Percentiles rank a stretch among this genome's conserved stretches.
phyloP scores from a whole-genome alignment of 768 basidiomycete species.

The Amanita brunnescens region DNA sequence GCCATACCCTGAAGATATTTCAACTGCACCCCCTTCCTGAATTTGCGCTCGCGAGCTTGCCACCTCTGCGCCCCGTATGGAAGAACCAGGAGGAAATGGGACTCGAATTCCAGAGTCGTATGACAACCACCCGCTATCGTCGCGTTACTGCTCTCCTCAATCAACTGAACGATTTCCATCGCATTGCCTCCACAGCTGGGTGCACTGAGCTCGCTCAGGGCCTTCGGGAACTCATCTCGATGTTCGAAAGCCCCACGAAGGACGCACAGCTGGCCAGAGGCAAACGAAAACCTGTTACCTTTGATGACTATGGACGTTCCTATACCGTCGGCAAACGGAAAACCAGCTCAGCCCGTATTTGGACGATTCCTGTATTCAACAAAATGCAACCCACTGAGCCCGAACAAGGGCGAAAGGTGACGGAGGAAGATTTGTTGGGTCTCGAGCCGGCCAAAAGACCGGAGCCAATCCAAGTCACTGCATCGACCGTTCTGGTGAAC shows the following conservation, averaged over 20 bases:
- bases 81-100: conserved; percentile 54
- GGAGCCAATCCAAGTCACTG: conserved; percentile 28
- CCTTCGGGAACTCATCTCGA: conserved; percentile 42
- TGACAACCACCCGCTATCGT: conserved; percentile 67
- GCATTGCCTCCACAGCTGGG: conserved; percentile 52
- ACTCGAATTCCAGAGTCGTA: conserved; percentile 42
- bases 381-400: conserved; percentile 4
- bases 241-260: conserved; percentile 62
- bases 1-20: conserved; percentile 48
- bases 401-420: conserved; percentile 10
- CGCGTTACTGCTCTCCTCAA: conserved; percentile 52
- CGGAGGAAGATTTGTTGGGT: conserved; percentile 21
- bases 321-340: conserved; percentile 84
- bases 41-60: conserved; percentile 52
- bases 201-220: conserved; percentile 43
- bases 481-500: conserved; percentile 76
- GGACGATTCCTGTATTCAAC: conserved; percentile 69
- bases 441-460: conserved; percentile 10
- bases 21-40: conserved; percentile 75
- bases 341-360: conserved; percentile 83
- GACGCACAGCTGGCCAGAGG: conserved; percentile 37
- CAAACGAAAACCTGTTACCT: conserved; percentile 44
- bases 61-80: conserved; percentile 59
- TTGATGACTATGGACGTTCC: conserved; percentile 78
- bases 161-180: conserved; percentile 54